phyloP scores from a whole-genome alignment of 2,329 filamentous ascomycete species.

The Rhinocladiella similis region DNA sequence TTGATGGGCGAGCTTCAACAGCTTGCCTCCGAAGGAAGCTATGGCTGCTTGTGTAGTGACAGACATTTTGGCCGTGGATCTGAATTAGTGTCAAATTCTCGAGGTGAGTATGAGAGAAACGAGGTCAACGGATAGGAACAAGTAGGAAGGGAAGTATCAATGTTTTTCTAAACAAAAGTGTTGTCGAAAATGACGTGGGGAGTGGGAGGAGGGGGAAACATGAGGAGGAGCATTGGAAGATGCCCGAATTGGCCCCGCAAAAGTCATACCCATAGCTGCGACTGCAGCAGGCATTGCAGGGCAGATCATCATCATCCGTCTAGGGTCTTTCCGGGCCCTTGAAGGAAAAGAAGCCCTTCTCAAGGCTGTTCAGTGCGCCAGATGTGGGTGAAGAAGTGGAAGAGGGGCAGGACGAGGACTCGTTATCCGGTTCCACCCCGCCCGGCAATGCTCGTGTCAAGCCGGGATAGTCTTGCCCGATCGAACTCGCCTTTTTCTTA shows the following conservation, averaged over 20 bases:
- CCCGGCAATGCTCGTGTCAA: neutral
- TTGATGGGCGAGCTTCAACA: conserved; percentile 89
- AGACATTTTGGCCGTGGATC: conserved; percentile 56
- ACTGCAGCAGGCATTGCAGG: neutral
- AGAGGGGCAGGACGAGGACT: neutral
- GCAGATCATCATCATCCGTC: neutral
- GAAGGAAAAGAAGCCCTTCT: neutral
- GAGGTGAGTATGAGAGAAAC: neutral
- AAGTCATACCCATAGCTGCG: neutral
- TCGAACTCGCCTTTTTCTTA: neutral
- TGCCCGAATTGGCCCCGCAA: neutral
- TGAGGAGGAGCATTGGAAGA: neutral
- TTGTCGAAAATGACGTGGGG: conserved; percentile 2
- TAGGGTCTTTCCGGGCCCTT: neutral
- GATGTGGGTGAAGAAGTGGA: neutral
- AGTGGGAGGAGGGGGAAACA: neutral
- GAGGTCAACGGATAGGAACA: neutral
- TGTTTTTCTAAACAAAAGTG: neutral
- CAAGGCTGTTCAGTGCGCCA: neutral
- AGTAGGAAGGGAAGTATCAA: neutral
- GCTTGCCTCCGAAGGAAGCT: conserved; percentile 86
- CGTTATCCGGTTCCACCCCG: neutral
- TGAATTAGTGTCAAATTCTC: neutral
- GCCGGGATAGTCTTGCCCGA: neutral
- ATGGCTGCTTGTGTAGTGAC: conserved; percentile 90